phyloP scores from a whole-genome alignment of 331 rosid species.

The Malus hybrid region DNA sequence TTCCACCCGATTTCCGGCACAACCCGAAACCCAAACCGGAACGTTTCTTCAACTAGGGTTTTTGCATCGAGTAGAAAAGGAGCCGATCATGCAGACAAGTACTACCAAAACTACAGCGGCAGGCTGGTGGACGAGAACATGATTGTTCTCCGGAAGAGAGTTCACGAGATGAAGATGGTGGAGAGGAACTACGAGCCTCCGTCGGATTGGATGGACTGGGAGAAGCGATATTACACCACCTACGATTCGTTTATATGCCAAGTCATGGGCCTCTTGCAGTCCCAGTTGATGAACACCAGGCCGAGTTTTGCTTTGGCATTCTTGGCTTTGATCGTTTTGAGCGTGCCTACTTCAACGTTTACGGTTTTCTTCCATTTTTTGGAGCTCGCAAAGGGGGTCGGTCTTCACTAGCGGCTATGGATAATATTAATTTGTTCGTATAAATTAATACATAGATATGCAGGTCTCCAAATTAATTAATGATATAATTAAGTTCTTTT shows the following conservation, averaged over 20 bases:
- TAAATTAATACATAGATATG: not conserved
- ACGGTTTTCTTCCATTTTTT: slow-evolving; percentile 16
- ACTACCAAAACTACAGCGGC: slow-evolving; percentile 8
- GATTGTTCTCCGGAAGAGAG: slow-evolving; percentile 38
- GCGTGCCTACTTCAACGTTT: slow-evolving; percentile 20
- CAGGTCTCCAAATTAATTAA: not conserved
- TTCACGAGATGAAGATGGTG: slow-evolving; percentile 41
- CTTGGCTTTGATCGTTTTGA: slow-evolving; percentile 6
- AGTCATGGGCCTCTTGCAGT: slow-evolving; percentile 29
- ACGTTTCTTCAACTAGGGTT: not conserved
- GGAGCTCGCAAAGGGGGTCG: slow-evolving; percentile 1
- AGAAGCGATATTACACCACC: slow-evolving; percentile 26
- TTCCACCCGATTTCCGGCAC: not conserved
- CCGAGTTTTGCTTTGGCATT: slow-evolving; percentile 32
- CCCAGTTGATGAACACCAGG: slow-evolving; percentile 36
- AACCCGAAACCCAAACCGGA: not conserved
- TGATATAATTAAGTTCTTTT: not conserved
- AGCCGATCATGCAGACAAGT: not conserved
- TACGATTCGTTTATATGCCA: slow-evolving; percentile 26
- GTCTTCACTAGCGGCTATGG: not conserved
- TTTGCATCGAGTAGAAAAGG: slow-evolving; percentile 25
- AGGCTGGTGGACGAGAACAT: slow-evolving; percentile 38
- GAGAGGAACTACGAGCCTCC: slow-evolving; percentile 40
- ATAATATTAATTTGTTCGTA: not conserved
- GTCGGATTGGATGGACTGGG: slow-evolving; percentile 38